These are phyloP conservation scores for Aspergillus sp. DNA, from an alignment of 2,329 filamentous ascomycete species.

Conservation along the genomic window DNA sequence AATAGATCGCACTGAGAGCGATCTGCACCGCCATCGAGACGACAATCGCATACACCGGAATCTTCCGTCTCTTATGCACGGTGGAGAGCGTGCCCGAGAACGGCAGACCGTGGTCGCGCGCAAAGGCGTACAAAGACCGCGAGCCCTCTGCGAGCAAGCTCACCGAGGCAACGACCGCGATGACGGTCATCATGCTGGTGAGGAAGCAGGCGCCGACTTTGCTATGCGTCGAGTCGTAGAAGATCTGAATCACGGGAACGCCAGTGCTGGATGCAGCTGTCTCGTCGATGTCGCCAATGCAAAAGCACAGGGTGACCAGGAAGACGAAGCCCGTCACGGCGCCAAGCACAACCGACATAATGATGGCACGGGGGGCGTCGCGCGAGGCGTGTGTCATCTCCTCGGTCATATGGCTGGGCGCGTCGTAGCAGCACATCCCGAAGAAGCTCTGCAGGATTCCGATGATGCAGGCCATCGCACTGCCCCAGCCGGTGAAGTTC, in stretches of 20 bases:
- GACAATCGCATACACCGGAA: slow-evolving; percentile 51
- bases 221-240: slow-evolving; percentile 38
- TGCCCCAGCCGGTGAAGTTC: slow-evolving; percentile 52
- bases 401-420: slow-evolving; percentile 52
- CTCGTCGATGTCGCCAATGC: slow-evolving; percentile 30
- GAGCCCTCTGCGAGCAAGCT: slow-evolving; percentile 30
- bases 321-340: slow-evolving; percentile 38
- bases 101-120: slow-evolving; percentile 41
- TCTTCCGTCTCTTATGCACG: slow-evolving; percentile 41
- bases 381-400: slow-evolving; percentile 37
- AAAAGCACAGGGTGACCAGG: slow-evolving; percentile 39
- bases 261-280: slow-evolving; percentile 26
- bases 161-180: slow-evolving; percentile 37
- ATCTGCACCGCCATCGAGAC: slow-evolving; percentile 49
- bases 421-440: slow-evolving; percentile 51
- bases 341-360: slow-evolving; percentile 34
- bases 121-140: slow-evolving; percentile 44
- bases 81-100: slow-evolving; percentile 23
- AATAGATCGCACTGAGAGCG: slow-evolving; percentile 55
- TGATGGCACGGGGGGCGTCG: slow-evolving; percentile 38
- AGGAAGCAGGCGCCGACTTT: slow-evolving; percentile 44
- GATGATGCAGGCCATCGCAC: slow-evolving; percentile 49
- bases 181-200: slow-evolving; percentile 38
- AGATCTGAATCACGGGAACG: slow-evolving; percentile 29
- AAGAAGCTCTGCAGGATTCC: slow-evolving; percentile 54